Evolutionary conservation across 177 flowering plant species (phyloP).

Genomic region (Tripterygium wilfordii): DNA sequence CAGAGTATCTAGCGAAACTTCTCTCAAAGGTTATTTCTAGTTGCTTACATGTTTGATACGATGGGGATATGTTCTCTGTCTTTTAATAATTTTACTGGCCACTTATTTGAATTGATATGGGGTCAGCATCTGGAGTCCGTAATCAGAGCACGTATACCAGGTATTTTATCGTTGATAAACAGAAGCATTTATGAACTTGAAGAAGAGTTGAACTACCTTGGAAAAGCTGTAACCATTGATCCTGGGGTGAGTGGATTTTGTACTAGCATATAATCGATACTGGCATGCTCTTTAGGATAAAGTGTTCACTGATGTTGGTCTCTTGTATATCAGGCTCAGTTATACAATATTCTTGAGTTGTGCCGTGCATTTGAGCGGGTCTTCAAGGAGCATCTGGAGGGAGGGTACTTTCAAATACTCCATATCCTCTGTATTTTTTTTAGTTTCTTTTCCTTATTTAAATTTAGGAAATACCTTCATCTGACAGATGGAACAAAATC

Average conservation of each 20-base stretch:
- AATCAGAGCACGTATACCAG: constrained; percentile 72
- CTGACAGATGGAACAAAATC: too few species aligned
- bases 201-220: constrained; percentile 78
- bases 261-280: too few species aligned
- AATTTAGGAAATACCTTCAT: background rate
- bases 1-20: constrained; percentile 93
- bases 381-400: constrained; percentile 95
- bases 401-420: constrained; percentile 57
- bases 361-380: constrained; percentile 88
- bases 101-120: constrained; percentile 1
- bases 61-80: background rate
- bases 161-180: constrained; percentile 68
- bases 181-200: constrained; percentile 87
- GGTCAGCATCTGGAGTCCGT: constrained; percentile 83
- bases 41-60: background rate
- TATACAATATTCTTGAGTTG: constrained; percentile 79
- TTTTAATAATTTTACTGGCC: too few species aligned
- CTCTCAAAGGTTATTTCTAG: constrained; percentile 57
- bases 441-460: background rate
- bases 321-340: constrained; percentile 54
- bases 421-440: background rate
- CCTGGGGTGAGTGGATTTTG: constrained; percentile 66
- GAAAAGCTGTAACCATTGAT: constrained; percentile 84
- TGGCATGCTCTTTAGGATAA: too few species aligned
- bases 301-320: too few species aligned